Percentiles rank a stretch among this genome's conserved stretches.
These are phyloP conservation scores for Lipomyces japonicus DNA, from an alignment of 805 yeast genomes.

Conservation along the genomic window DNA sequence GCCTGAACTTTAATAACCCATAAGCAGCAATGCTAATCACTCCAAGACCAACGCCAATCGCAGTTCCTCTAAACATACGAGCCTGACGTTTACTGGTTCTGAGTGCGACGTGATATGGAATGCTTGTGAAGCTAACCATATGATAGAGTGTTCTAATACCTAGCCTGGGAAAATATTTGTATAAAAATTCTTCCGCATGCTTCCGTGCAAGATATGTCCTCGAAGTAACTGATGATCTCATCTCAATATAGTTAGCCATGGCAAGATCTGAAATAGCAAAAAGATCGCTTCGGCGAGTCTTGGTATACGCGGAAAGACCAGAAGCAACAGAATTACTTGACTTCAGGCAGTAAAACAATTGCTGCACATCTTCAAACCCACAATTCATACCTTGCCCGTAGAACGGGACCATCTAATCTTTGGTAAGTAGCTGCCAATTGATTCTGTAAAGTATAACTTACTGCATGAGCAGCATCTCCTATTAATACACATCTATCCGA, in stretches of 20 bases:
- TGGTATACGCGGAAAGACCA: constrained; percentile 57
- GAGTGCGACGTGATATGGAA: constrained; percentile 49
- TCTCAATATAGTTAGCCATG: constrained; percentile 74
- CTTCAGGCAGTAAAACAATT: constrained; percentile 50
- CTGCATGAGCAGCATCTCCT: constrained; percentile 91
- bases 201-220: constrained; percentile 60
- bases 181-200: constrained; percentile 60
- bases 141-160: constrained; percentile 56
- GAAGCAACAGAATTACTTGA: constrained; percentile 20
- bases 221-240: constrained; percentile 76
- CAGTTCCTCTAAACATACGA: constrained; percentile 9
- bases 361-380: constrained; percentile 86
- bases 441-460: constrained; percentile 4
- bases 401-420: constrained; percentile 77
- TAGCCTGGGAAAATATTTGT: constrained; percentile 66
- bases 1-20: constrained; percentile 6
- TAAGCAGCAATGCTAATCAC: constrained; percentile 15
- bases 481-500: constrained; percentile 60
- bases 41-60: constrained; percentile 7
- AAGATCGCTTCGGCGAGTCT: constrained; percentile 58
- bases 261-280: constrained; percentile 75
- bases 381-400: constrained; percentile 97
- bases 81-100: constrained; percentile 13
- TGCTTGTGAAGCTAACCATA: constrained; percentile 86
- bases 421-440: not conserved